Evolutionary conservation across 805 yeast genomes (phyloP).

Genomic region (Dipodascus albidus): DNA sequence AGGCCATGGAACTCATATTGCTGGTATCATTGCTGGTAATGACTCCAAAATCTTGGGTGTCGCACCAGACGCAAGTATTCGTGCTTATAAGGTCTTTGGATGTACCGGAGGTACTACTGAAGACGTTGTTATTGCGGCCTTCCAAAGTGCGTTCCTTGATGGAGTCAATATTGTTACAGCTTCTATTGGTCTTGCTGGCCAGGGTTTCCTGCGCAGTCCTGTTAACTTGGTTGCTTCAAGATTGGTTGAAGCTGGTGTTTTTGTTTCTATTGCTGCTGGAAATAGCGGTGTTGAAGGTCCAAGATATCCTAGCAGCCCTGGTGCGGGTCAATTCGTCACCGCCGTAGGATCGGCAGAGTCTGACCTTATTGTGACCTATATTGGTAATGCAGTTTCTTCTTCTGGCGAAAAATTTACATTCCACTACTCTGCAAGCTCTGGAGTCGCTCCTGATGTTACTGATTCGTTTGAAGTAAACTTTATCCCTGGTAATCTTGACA

Average conservation of each 20-base stretch:
- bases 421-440: slow-evolving; percentile 1
- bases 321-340: slow-evolving; percentile 3
- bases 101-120: slow-evolving; percentile 12
- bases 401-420: neutral
- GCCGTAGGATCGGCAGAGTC: slow-evolving; percentile 3
- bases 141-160: slow-evolving; percentile 9
- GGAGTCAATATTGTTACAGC: slow-evolving; percentile 10
- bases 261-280: slow-evolving; percentile 16
- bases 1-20: slow-evolving; percentile 20
- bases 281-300: slow-evolving; percentile 1
- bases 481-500: neutral
- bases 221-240: slow-evolving; percentile 7
- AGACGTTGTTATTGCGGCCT: slow-evolving; percentile 10
- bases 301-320: slow-evolving; percentile 6
- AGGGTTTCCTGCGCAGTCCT: slow-evolving; percentile 8
- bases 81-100: slow-evolving; percentile 14
- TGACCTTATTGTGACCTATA: neutral
- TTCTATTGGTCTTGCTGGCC: slow-evolving; percentile 15
- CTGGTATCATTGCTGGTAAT: slow-evolving; percentile 16
- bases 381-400: neutral
- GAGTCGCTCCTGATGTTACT: slow-evolving; percentile 2
- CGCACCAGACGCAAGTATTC: slow-evolving; percentile 15
- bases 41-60: slow-evolving; percentile 11
- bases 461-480: neutral
- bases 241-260: slow-evolving; percentile 11